A percentile compares a stretch with the other conserved stretches of the same genome.
Evolutionary conservation across 345 rosid genomes (phyloP).

Genomic region (Durio zibethinus): DNA sequence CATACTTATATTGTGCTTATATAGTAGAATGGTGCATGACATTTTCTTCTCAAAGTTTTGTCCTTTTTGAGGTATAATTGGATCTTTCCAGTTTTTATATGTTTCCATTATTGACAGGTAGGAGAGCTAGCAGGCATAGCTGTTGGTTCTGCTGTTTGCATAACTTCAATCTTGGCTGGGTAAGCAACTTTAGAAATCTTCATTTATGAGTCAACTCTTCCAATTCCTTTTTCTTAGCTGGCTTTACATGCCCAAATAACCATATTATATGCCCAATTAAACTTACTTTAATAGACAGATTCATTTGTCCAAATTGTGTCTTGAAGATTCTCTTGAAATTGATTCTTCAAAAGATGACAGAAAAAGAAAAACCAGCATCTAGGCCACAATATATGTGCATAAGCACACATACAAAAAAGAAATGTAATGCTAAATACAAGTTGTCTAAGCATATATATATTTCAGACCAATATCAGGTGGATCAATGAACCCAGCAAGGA

Average conservation of each 20-base stretch:
- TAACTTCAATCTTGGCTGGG: constrained; percentile 56
- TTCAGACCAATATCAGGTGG: constrained; percentile 52
- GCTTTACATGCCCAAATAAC: too few species aligned
- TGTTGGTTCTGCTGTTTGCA: constrained; percentile 54
- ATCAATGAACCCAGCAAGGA: constrained; percentile 63
- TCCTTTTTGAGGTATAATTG: background rate
- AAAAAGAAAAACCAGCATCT: background rate
- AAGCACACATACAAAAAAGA: background rate
- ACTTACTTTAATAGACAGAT: background rate
- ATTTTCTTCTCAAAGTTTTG: background rate
- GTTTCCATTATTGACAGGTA: constrained; percentile 20
- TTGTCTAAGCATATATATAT: constrained; percentile 14
- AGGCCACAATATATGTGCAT: background rate
- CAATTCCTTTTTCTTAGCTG: background rate
- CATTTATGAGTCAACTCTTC: background rate
- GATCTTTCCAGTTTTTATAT: background rate
- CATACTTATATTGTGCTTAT: too few species aligned
- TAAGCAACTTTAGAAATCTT: constrained; percentile 16
- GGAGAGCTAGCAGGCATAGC: constrained; percentile 61
- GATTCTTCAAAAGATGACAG: too few species aligned
- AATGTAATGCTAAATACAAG: constrained; percentile 7
- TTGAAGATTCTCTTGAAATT: background rate
- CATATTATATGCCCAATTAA: background rate
- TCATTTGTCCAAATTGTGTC: background rate
- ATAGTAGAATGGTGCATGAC: background rate